Conservation (phyloP, 331 rosid genomes). For the Arachis monticola region DNA sequence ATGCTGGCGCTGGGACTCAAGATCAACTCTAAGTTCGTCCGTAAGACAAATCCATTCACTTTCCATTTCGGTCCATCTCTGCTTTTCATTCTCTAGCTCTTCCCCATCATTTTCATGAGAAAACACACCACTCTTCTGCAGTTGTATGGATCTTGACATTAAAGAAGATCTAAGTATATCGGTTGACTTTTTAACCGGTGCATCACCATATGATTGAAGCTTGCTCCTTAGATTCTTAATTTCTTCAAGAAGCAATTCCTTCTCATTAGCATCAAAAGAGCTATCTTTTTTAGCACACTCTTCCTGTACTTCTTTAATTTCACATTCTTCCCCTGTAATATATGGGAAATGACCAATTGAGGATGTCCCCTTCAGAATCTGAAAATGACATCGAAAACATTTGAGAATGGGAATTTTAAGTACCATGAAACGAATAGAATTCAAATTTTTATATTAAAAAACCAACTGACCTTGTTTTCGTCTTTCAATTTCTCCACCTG, state of each 20-base stretch:
- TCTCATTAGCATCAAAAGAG: slow-evolving; percentile 65
- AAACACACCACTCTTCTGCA: slow-evolving; percentile 56
- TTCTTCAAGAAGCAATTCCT: slow-evolving; percentile 85
- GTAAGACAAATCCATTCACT: slow-evolving; percentile 97
- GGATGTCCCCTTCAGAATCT: slow-evolving; percentile 46
- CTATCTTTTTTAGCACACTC: slow-evolving; percentile 45
- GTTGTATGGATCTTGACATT: slow-evolving; percentile 78
- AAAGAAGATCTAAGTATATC: slow-evolving; percentile 85
- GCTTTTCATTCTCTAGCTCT: slow-evolving; percentile 83
- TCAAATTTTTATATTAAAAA: slow-evolving; percentile 7
- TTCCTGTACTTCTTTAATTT: slow-evolving; percentile 68
- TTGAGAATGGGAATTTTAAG: slow-evolving; percentile 5
- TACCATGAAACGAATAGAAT: slow-evolving; percentile 7
- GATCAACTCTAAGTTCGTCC: slow-evolving; percentile 87
- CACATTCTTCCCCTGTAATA: slow-evolving; percentile 60
- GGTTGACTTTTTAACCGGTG: slow-evolving; percentile 64
- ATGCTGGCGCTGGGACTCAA: slow-evolving; percentile 67
- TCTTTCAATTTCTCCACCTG: slow-evolving; percentile 53
- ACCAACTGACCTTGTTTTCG: slow-evolving; percentile 44
- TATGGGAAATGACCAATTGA: slow-evolving; percentile 35
- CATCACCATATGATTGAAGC: slow-evolving; percentile 62
- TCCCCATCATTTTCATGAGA: slow-evolving; percentile 49
- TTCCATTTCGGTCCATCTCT: slow-evolving; percentile 97
- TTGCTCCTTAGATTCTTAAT: slow-evolving; percentile 68
- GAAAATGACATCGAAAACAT: slow-evolving; percentile 36